These are phyloP conservation scores for Argentina anserina DNA, from an alignment of 306 rosid genomes.

Conservation along the genomic window DNA sequence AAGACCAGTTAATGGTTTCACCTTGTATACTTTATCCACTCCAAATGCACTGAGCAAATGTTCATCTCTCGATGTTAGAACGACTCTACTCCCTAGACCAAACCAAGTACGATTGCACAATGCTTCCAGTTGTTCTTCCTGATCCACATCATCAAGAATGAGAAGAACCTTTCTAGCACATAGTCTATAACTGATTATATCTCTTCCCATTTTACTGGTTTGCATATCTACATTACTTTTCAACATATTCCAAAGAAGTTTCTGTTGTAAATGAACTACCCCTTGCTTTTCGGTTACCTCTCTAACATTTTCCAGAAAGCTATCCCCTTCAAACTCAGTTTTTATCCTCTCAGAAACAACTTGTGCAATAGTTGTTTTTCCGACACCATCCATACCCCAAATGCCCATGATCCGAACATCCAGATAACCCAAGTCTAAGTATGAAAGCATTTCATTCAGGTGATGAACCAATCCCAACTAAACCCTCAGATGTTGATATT, in stretches of 20 bases:
- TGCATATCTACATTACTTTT: not conserved
- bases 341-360: not conserved
- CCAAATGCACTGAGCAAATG: conserved; percentile 1
- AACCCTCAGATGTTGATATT: not conserved
- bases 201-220: not conserved
- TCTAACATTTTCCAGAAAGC: conserved; percentile 12
- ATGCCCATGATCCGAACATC: conserved; percentile 11
- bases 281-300: not conserved
- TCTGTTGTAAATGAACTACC: not conserved
- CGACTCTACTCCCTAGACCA: conserved; percentile 15
- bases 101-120: conserved; percentile 4
- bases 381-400: conserved; percentile 17
- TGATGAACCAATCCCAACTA: not conserved
- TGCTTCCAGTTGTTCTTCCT: not conserved
- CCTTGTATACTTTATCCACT: not conserved
- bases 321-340: conserved; percentile 1
- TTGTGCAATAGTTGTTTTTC: not conserved
- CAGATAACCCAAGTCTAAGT: not conserved
- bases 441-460: not conserved
- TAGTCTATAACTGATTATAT: conserved; percentile 1
- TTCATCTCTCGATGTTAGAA: conserved; percentile 15
- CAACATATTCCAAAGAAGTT: not conserved
- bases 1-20: not conserved
- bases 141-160: conserved; percentile 21
- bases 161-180: conserved; percentile 1